Percentiles rank a stretch among this genome's conserved stretches.
phyloP scores from a whole-genome alignment of 1,139 yeast genomes.

The Hanseniaspora uvarum region DNA sequence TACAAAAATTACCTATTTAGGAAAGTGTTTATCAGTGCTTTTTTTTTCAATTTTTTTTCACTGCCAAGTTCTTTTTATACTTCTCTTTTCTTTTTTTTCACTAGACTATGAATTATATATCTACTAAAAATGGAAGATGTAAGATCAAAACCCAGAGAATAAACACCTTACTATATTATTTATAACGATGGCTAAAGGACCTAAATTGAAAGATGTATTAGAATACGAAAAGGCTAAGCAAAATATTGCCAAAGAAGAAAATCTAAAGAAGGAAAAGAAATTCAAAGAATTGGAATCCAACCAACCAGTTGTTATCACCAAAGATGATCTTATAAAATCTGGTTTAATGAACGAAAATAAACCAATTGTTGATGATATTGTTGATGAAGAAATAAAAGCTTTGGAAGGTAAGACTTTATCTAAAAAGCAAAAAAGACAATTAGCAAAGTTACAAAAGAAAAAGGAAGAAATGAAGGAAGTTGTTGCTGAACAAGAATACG shows the following conservation, averaged over 20 bases:
- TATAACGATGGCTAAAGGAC: constrained; percentile 10
- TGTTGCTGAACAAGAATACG: constrained; percentile 29
- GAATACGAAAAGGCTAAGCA: constrained; percentile 12
- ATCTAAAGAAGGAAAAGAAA: constrained; percentile 12
- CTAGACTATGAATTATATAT: not conserved
- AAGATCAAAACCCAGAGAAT: not conserved
- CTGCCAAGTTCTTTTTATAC: not conserved
- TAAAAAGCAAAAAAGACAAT: constrained; percentile 54
- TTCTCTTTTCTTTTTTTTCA: not conserved
- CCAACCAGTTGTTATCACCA: constrained; percentile 15
- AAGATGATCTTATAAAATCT: constrained; percentile 28
- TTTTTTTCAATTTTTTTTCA: not conserved
- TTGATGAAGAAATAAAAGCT: constrained; percentile 21
- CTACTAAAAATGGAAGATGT: too few species aligned
- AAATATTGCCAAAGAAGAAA: constrained; percentile 7
- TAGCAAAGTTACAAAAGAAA: constrained; percentile 42
- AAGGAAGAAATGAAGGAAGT: constrained; percentile 26
- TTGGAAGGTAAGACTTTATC: constrained; percentile 33
- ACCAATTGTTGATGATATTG: constrained; percentile 23
- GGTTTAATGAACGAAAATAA: constrained; percentile 25
- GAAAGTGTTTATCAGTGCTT: not conserved
- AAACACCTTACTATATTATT: not conserved
- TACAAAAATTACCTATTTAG: not conserved
- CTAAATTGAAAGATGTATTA: constrained; percentile 14
- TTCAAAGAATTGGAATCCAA: constrained; percentile 12